Evolutionary conservation across 2,329 filamentous ascomycete genomes (phyloP).

Genomic region (Beauveria scarabaeidicola): DNA sequence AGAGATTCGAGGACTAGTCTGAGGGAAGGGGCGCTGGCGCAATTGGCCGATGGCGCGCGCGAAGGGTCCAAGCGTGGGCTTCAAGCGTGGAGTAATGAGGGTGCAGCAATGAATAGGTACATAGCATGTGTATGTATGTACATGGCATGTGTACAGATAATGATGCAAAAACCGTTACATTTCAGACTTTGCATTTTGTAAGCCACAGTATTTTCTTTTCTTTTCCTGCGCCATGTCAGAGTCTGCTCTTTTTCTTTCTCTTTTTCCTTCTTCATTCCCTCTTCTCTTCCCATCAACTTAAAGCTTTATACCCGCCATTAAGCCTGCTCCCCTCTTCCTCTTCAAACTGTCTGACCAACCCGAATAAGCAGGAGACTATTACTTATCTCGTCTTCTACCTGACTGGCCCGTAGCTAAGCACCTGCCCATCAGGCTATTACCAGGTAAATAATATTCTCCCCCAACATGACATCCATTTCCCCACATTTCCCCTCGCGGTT

Average conservation of each 20-base stretch:
- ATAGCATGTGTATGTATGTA: background rate
- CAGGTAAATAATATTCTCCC: background rate
- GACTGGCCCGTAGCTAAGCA: too few relatives aligned
- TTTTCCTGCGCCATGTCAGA: too few relatives aligned
- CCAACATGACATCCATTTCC: background rate
- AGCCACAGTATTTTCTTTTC: background rate
- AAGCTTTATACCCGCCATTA: too few relatives aligned
- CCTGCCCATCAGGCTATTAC: too few relatives aligned
- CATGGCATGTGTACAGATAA: background rate
- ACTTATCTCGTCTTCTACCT: background rate
- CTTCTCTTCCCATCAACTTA: background rate
- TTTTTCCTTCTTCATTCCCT: background rate
- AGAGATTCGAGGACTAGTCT: background rate
- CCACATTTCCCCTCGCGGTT: background rate
- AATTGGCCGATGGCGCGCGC: too few relatives aligned
- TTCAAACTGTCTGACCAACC: background rate
- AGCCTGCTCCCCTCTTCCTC: too few relatives aligned
- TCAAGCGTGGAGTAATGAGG: background rate
- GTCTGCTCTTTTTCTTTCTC: background rate
- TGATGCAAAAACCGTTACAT: background rate
- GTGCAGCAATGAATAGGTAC: background rate
- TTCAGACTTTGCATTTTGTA: background rate
- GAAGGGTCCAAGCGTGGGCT: background rate
- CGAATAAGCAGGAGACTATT: slow-evolving; percentile 1
- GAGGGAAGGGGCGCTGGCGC: background rate